phyloP scores from a whole-genome alignment of 345 rosid species.

The Euphorbia lathyris region DNA sequence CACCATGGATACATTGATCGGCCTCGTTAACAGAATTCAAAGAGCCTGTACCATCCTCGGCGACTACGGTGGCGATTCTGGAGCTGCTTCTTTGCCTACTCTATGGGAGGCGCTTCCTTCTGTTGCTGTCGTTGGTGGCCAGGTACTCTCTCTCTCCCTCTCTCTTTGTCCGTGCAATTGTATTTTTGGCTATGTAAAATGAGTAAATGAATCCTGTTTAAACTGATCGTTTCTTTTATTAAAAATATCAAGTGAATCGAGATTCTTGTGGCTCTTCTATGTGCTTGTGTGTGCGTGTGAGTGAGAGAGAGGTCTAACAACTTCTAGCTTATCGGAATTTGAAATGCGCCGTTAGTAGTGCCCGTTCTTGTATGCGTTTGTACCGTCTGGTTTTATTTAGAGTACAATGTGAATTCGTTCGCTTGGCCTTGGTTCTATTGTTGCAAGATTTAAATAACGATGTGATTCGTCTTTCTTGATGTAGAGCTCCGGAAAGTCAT shows the following conservation, averaged over 20 bases:
- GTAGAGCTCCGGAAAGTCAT: slow-evolving; percentile 70
- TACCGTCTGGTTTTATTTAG: too few relatives aligned
- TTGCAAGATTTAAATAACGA: not conserved
- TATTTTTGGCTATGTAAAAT: too few relatives aligned
- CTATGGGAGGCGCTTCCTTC: slow-evolving; percentile 80
- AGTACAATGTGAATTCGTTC: too few relatives aligned
- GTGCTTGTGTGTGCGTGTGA: not conserved
- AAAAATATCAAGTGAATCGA: not conserved
- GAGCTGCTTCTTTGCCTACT: slow-evolving; percentile 42
- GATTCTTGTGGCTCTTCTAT: not conserved
- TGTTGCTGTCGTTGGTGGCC: slow-evolving; percentile 64
- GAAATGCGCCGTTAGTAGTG: not conserved
- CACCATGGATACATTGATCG: slow-evolving; percentile 59
- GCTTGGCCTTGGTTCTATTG: not conserved
- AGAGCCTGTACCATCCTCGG: slow-evolving; percentile 61
- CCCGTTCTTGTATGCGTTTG: too few relatives aligned
- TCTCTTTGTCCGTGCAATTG: too few relatives aligned
- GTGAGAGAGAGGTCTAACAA: too few relatives aligned
- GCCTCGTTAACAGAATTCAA: slow-evolving; percentile 54
- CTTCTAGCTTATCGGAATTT: not conserved
- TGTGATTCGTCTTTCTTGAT: not conserved
- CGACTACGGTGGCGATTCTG: slow-evolving; percentile 40
- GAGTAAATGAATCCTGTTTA: not conserved
- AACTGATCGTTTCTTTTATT: not conserved
- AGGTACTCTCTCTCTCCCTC: slow-evolving; percentile 26